Evolutionary conservation across 805 yeast species (phyloP).

Genomic region (Saccharomycopsis selenospora): DNA sequence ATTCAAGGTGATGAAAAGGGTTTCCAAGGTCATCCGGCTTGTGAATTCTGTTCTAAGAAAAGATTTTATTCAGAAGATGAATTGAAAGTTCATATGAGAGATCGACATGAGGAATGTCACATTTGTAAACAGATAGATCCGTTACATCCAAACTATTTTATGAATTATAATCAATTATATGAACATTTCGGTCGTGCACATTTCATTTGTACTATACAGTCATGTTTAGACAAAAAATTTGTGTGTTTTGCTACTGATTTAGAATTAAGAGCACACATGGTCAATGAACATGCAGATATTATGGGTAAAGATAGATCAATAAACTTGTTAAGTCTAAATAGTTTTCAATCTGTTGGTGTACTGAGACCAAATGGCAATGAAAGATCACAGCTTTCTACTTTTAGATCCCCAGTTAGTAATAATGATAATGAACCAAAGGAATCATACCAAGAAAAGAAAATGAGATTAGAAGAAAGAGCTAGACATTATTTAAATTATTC

Average conservation of each 20-base stretch:
- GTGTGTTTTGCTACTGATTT: slow-evolving; percentile 85
- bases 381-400: slow-evolving; percentile 60
- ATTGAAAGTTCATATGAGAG: slow-evolving; percentile 70
- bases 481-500: slow-evolving; percentile 65
- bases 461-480: slow-evolving; percentile 77
- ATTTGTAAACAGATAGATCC: slow-evolving; percentile 60
- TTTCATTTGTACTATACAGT: slow-evolving; percentile 65
- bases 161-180: slow-evolving; percentile 66
- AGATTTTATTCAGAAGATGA: slow-evolving; percentile 88
- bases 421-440: slow-evolving; percentile 27
- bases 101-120: slow-evolving; percentile 80
- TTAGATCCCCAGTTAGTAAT: slow-evolving; percentile 27
- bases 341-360: slow-evolving; percentile 23
- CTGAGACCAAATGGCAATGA: slow-evolving; percentile 29
- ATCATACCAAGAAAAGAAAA: slow-evolving; percentile 41
- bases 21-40: slow-evolving; percentile 82
- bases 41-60: slow-evolving; percentile 68
- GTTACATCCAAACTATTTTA: slow-evolving; percentile 63
- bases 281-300: slow-evolving; percentile 67
- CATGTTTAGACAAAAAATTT: slow-evolving; percentile 82
- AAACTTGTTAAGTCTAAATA: slow-evolving; percentile 19
- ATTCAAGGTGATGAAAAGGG: slow-evolving; percentile 66
- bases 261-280: slow-evolving; percentile 82
- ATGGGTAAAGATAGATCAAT: slow-evolving; percentile 39
- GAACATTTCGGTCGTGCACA: slow-evolving; percentile 71